These are phyloP conservation scores for Saposhnikovia divaricata DNA, from an alignment of 129 eudicot species.

Conservation along the genomic window DNA sequence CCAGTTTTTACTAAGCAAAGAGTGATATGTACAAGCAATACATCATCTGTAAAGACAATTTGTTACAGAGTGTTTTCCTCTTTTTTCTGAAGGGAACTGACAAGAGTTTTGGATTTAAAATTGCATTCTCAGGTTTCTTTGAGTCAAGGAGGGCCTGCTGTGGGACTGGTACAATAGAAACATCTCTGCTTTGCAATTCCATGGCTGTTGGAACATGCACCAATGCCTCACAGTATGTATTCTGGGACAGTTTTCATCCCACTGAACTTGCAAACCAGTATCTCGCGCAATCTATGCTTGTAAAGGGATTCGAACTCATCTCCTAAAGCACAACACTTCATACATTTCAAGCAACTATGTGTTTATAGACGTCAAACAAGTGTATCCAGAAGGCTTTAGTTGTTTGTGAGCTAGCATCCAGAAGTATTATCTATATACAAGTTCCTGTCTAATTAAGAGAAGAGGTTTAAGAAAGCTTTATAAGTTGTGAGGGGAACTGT, in stretches of 20 bases:
- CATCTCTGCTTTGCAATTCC: constrained; percentile 58
- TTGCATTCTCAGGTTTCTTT: constrained; percentile 39
- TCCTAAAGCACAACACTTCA: constrained; percentile 18
- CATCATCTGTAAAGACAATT: background rate
- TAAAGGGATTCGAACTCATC: constrained; percentile 48
- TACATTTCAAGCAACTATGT: background rate
- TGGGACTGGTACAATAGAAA: constrained; percentile 77
- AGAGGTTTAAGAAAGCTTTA: constrained; percentile 11
- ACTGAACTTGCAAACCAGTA: constrained; percentile 52
- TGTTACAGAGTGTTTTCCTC: background rate
- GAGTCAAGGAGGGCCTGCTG: constrained; percentile 79
- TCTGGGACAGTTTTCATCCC: constrained; percentile 85
- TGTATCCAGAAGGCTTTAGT: background rate
- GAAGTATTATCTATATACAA: background rate
- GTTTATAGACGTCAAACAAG: background rate
- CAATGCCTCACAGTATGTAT: constrained; percentile 64
- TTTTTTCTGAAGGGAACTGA: background rate
- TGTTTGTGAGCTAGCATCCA: constrained; percentile 7
- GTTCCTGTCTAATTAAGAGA: constrained; percentile 9
- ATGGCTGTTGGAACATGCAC: constrained; percentile 67
- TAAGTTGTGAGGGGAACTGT: background rate
- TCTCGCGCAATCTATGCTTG: constrained; percentile 46
- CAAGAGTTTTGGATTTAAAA: background rate
- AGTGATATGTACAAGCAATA: background rate
- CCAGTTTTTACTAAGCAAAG: background rate